phyloP scores from a whole-genome alignment of 495 filamentous ascomycete genomes.

The Pseudoneurospora amorphoporcata region DNA sequence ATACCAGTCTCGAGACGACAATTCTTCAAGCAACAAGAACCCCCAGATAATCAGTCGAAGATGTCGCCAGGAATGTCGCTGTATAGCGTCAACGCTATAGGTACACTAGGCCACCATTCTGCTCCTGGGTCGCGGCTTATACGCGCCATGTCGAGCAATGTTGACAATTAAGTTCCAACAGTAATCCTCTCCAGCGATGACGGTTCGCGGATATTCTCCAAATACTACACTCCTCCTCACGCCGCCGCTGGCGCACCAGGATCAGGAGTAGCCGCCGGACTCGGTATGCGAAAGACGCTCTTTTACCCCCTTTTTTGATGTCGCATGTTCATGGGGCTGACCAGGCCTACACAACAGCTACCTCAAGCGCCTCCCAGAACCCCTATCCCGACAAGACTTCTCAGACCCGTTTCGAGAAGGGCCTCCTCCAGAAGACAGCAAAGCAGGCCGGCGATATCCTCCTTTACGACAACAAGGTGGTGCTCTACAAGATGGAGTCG shows the following conservation, averaged over 20 bases:
- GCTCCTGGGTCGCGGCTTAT: neutral
- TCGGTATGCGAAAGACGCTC: conserved; percentile 4
- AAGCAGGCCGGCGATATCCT: conserved; percentile 94
- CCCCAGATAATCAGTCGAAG: conserved; percentile 4
- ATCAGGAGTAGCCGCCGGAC: conserved; percentile 1
- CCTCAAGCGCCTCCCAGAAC: conserved; percentile 33
- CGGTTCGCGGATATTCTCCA: conserved; percentile 80
- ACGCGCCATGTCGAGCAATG: neutral
- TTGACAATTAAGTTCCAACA: conserved; percentile 1
- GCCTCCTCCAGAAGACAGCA: conserved; percentile 87
- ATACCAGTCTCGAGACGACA: neutral
- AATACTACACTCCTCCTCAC: conserved; percentile 91
- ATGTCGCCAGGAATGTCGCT: conserved; percentile 61
- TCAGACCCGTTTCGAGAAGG: conserved; percentile 94
- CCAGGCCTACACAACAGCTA: conserved; percentile 3
- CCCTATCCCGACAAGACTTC: conserved; percentile 86
- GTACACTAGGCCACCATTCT: conserved; percentile 29
- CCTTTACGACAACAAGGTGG: conserved; percentile 86
- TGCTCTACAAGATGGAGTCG: conserved; percentile 95
- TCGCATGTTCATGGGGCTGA: neutral
- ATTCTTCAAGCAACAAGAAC: neutral
- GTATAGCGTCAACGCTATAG: conserved; percentile 85
- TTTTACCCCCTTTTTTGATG: neutral
- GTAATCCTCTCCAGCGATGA: conserved; percentile 68
- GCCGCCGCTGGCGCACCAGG: conserved; percentile 43